Conservation (phyloP, 768 basidiomycete genomes). For the Gloeostereum incarnatum region DNA sequence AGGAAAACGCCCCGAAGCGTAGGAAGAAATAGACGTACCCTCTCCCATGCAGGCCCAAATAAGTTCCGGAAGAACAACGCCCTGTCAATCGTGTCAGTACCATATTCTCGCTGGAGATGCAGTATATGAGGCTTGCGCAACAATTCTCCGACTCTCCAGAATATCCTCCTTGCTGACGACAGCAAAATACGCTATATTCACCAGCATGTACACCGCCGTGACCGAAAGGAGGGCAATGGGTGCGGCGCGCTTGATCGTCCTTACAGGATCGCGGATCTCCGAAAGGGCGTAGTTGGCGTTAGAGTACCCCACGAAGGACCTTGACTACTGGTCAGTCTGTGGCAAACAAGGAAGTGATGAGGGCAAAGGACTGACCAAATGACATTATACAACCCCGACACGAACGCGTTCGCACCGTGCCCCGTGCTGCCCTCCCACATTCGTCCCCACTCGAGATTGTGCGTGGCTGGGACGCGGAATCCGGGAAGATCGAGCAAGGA, state of each 20-base stretch:
- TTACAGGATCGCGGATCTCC: conserved; percentile 60
- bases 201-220: conserved; percentile 49
- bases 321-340: conserved; percentile 13
- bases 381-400: conserved; percentile 57
- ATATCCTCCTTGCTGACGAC: conserved; percentile 68
- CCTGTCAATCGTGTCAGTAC: conserved; percentile 27
- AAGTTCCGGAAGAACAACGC: conserved; percentile 71
- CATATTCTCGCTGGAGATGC: no score
- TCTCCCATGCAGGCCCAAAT: conserved; percentile 53
- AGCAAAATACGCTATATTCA: conserved; percentile 68
- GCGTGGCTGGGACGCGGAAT: conserved; percentile 38
- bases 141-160: conserved; percentile 48
- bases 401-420: conserved; percentile 48
- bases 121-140: conserved; percentile 42
- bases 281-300: conserved; percentile 71
- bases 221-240: conserved; percentile 56
- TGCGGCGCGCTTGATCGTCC: conserved; percentile 62
- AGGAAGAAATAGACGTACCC: conserved; percentile 22
- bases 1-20: neutral
- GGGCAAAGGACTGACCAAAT: conserved; percentile 42
- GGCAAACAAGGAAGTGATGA: neutral
- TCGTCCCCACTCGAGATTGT: conserved; percentile 50
- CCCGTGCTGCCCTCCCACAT: conserved; percentile 61
- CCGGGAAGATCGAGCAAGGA: conserved; percentile 39
- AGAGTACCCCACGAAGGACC: conserved; percentile 67